Base-by-base conservation (phyloP, 805 yeast genomes). In the Candida pini region DNA sequence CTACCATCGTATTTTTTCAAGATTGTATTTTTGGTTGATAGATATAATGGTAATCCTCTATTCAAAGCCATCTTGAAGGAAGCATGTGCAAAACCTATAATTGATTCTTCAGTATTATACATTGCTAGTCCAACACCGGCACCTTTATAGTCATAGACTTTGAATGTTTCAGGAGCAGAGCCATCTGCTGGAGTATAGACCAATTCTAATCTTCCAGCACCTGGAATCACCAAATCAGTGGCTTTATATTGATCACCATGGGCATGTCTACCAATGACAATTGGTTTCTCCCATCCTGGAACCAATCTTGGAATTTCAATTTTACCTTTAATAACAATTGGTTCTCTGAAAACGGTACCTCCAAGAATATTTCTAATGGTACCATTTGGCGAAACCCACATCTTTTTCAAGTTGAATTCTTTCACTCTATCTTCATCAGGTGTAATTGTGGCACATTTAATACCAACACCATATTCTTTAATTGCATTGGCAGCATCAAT, bases 361-460 rank as follows among this genome's bases (percentile, higher is more conserved):
- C 96, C 96, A 41, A 90, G 69, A 43, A 90, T 81, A 68, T 90
- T 90, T 66, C 97, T 81, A 60, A 90, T 85, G 33, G 97, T 90
- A 41, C 97, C 97, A 64, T 90, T 90, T 45, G 97, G 97, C 12
- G 96, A 86, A 40, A 82, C 72, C 97, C 97, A 90, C 97, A 90
- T 90, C 62, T 88, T 83, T 68, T 90, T 88, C 62, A 90, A 73
- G 37, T 73, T 67, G 63, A 87, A 90, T 63, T 90, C 97, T 62
- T 84, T 69, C 34, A 90, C 97, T 54, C 97, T 78, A 31, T 86
- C 92, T 68, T 90, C 97, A 58, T 86, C 95, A 6, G 97, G 97
- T n/a, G 97, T 90, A 60, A 90, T 90, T 34, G 97, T 90, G 38
- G 97, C 97, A 68, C 97, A 90, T 68, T 90, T 90, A 50, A 90